Conservation (phyloP, 192 early-diverging fungal genomes). For the Rhizophagus sp. region DNA sequence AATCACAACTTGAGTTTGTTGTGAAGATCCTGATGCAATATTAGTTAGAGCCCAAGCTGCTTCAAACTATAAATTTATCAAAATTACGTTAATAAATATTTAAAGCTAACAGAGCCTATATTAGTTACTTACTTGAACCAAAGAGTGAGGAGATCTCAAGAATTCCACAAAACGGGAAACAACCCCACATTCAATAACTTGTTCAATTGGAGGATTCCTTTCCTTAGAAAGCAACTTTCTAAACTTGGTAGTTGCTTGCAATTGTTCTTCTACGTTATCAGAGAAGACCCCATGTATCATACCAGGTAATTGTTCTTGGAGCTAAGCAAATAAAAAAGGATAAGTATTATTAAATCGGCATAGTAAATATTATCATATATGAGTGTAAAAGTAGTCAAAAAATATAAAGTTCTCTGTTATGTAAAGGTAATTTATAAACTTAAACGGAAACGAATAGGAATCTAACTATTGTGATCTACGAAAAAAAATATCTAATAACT, state of each 20-base stretch:
- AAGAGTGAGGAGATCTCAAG: conserved; percentile 76
- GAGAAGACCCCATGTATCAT: conserved; percentile 85
- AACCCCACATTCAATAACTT: conserved; percentile 91
- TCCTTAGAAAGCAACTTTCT: conserved; percentile 94
- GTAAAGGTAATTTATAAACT: background rate
- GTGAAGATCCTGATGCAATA: conserved; percentile 94
- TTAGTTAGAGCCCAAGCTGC: conserved; percentile 99
- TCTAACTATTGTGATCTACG: background rate
- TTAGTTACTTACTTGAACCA: conserved; percentile 71
- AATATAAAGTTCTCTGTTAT: background rate
- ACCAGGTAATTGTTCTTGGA: conserved; percentile 74
- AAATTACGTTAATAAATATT: background rate
- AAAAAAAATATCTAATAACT: background rate
- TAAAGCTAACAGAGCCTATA: background rate
- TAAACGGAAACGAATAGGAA: background rate
- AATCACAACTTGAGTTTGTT: conserved; percentile 93
- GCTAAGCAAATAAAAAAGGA: conserved; percentile 36
- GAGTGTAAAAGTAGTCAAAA: background rate
- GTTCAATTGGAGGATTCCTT: conserved; percentile 94
- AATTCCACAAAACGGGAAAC: conserved; percentile 96
- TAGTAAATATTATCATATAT: background rate
- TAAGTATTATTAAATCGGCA: background rate
- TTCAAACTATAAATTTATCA: conserved; percentile 73
- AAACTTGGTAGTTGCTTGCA: conserved; percentile 83
- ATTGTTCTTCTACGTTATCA: conserved; percentile 74